Conservation (phyloP, 2,329 filamentous ascomycete species). For the Spiromastix sp. region DNA sequence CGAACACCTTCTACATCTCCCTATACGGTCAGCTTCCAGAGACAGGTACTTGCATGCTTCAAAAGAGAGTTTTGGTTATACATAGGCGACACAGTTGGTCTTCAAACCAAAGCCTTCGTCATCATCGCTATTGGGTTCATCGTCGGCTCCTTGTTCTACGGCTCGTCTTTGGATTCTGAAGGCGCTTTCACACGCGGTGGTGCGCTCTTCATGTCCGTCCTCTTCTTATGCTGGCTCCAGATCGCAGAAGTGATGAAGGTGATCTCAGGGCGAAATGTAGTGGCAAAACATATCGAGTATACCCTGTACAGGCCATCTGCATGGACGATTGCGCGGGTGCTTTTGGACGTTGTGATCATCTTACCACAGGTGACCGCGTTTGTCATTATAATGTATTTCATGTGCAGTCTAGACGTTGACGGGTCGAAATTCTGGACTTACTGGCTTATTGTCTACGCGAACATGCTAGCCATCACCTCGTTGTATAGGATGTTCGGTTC, state of each 20-base stretch:
- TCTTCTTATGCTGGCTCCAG: conserved; percentile 62
- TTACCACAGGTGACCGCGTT: conserved; percentile 50
- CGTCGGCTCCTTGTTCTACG: conserved; percentile 70
- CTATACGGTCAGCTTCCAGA: conserved; percentile 5
- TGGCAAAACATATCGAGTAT: conserved; percentile 56
- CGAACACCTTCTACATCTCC: too few species aligned
- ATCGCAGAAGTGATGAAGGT: conserved; percentile 70
- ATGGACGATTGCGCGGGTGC: conserved; percentile 49
- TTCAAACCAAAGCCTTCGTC: conserved; percentile 45
- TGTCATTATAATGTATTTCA: conserved; percentile 54
- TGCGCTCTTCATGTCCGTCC: conserved; percentile 54
- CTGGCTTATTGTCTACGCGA: conserved; percentile 4
- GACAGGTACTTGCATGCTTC: conserved; percentile 3
- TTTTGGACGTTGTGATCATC: conserved; percentile 54
- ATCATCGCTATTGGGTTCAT: conserved; percentile 65
- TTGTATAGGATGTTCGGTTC: conserved; percentile 58
- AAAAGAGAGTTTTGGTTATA: conserved; percentile 60
- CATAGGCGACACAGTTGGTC: conserved; percentile 53
- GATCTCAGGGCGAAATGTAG: conserved; percentile 60
- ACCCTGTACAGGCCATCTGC: conserved; percentile 62
- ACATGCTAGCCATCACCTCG: conserved; percentile 31
- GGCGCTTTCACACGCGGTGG: conserved; percentile 56
- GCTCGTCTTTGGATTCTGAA: conserved; percentile 46
- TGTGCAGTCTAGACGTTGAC: conserved; percentile 6
- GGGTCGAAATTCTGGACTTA: conserved; percentile 7